These are phyloP conservation scores for Pseudotulostoma volvatum DNA, from an alignment of 495 filamentous ascomycete genomes.

Conservation along the genomic window DNA sequence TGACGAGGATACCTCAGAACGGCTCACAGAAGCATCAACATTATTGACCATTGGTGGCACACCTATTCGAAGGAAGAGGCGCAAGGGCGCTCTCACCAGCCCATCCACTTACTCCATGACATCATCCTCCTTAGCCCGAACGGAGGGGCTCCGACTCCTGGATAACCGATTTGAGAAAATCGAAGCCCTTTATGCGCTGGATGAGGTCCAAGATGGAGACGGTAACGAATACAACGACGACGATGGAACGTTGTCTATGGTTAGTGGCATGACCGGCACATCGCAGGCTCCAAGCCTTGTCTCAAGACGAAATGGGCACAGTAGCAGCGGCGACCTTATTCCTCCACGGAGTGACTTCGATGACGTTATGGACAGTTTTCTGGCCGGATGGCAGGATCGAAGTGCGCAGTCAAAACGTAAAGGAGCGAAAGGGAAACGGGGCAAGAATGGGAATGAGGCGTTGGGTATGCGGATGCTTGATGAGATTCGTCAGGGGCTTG, in stretches of 20 bases:
- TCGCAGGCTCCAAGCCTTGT: conserved; percentile 29
- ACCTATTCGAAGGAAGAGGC: conserved; percentile 68
- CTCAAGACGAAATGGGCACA: no score
- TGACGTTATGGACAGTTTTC: conserved; percentile 82
- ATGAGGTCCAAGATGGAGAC: conserved; percentile 54
- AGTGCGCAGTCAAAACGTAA: conserved; percentile 53
- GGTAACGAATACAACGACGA: conserved; percentile 39
- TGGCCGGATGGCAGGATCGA: conserved; percentile 41
- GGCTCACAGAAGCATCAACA: conserved; percentile 47
- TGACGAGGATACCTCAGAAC: conserved; percentile 33
- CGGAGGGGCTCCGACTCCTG: conserved; percentile 70
- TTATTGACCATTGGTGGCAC: conserved; percentile 54
- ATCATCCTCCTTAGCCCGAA: conserved; percentile 72
- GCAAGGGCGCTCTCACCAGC: conserved; percentile 78
- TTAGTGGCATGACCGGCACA: conserved; percentile 26
- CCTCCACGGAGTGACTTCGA: conserved; percentile 61
- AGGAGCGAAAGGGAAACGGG: conserved; percentile 38
- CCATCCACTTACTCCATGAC: conserved; percentile 94
- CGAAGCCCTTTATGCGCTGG: conserved; percentile 66
- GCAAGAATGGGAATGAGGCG: conserved; percentile 68
- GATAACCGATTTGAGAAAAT: conserved; percentile 87
- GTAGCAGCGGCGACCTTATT: conserved; percentile 23
- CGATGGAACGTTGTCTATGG: conserved; percentile 35
- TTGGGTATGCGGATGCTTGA: conserved; percentile 79
- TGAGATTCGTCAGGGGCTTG: conserved; percentile 68